phyloP scores from a whole-genome alignment of 2,329 filamentous ascomycete genomes.

The Camillea tinctor region DNA sequence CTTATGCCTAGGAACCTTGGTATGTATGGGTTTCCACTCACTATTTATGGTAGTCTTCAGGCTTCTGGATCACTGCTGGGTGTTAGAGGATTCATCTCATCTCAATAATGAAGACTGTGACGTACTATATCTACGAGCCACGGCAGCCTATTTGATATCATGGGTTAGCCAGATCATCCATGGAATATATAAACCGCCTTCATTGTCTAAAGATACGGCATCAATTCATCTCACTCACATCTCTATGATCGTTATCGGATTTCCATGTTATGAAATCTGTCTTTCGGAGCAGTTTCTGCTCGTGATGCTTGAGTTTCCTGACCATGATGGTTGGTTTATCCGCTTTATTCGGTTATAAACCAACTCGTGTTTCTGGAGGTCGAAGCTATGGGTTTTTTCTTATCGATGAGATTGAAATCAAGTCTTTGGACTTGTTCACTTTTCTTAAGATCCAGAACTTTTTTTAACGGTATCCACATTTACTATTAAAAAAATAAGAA shows the following conservation, averaged over 20 bases:
- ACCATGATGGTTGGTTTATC: conserved; percentile 85
- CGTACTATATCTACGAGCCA: conserved; percentile 73
- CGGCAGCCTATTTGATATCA: conserved; percentile 34
- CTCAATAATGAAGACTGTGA: neutral
- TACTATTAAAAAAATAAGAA: no score
- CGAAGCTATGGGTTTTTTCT: neutral
- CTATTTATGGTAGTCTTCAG: conserved; percentile 69
- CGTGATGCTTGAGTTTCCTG: conserved; percentile 93
- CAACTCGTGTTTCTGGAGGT: neutral
- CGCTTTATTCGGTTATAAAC: neutral
- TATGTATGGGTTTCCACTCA: neutral
- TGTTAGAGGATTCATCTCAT: neutral
- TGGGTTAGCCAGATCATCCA: conserved; percentile 3
- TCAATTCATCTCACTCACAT: conserved; percentile 46
- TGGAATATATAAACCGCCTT: neutral
- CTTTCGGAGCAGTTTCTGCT: conserved; percentile 89
- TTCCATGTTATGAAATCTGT: conserved; percentile 96
- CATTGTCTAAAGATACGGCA: no score
- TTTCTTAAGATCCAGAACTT: conserved; percentile 2
- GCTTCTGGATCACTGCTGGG: conserved; percentile 68
- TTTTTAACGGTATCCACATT: neutral
- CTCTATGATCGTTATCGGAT: conserved; percentile 81
- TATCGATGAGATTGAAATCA: conserved; percentile 1
- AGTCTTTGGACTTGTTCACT: no score
- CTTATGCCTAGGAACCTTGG: neutral